Base-by-base conservation (phyloP, 2,329 filamentous ascomycete species). In the Calonectria leucothoes region DNA sequence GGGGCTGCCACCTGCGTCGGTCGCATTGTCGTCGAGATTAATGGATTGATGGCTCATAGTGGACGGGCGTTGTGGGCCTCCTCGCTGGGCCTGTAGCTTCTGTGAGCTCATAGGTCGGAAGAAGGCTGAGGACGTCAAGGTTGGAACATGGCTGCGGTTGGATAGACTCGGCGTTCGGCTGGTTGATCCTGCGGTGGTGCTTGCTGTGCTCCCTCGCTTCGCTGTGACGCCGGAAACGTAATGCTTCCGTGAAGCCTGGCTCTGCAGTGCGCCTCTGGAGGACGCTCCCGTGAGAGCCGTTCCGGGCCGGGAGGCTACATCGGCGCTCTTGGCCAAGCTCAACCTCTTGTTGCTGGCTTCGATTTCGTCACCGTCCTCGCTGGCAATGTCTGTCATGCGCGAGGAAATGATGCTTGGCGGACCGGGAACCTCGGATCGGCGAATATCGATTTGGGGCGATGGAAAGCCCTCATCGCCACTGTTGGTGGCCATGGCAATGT, bases 31-130 rank as follows among this genome's bases (percentile, higher is more conserved):
- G 65, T 87, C 86, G n/a, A 85, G 76, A 45, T 77, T 81, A 23
- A 82, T 80, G 27, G 79, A 75, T 61, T 80, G 78, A 55, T 87
- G 86, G 69, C 81, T 83, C 78, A 85, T 82, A 27, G 85, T 87
- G 17, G 83, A 78, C 7, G 88, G 86, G 27, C 89, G 86, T 45
- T 86, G 82, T 11, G 84, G 89, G 76, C 93, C 91, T 75, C 81
- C 92, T 83, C 96, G 90, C 85, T 98, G 97, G 69, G 95, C 95
- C 85, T 98, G 96, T 65, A 98, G 88, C 83, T 95, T 94, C 83
- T 98, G 95, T 29, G 96, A 98, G 86, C 96, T 98, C 95, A 99
- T 98, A 48, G 97, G 97, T 27, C 93, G 94, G 82, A 98, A 98
- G 86, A 99, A 98, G 68, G 95, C 96, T 81, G 96, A 94, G 20